phyloP scores from a whole-genome alignment of 257 asterid species.

The Nicotiana sylvestris region DNA sequence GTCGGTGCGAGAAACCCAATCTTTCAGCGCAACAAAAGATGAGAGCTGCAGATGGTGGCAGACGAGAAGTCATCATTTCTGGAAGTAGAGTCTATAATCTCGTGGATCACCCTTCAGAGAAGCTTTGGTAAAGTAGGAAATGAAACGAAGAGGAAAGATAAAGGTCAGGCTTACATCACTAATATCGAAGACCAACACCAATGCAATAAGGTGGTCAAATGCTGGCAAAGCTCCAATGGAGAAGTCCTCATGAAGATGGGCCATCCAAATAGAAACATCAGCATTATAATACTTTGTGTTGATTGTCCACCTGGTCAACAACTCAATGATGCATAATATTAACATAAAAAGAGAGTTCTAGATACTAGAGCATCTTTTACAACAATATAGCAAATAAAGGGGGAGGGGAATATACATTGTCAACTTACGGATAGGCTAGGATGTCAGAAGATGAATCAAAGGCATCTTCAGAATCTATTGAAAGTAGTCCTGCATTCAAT shows the following conservation, averaged over 20 bases:
- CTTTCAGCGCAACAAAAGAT: conserved; percentile 66
- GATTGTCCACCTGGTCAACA: conserved; percentile 71
- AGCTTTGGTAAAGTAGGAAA: background rate
- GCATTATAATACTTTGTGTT: conserved; percentile 86
- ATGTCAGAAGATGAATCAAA: conserved; percentile 51
- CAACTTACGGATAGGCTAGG: conserved; percentile 60
- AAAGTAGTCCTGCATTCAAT: conserved; percentile 50
- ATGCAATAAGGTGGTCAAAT: conserved; percentile 47
- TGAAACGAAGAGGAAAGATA: conserved; percentile 10
- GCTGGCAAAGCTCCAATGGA: conserved; percentile 42
- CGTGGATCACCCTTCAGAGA: background rate
- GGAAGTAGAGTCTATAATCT: background rate
- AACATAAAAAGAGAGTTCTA: conserved; percentile 1
- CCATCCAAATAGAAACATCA: conserved; percentile 76
- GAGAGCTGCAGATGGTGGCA: conserved; percentile 50
- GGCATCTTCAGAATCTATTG: conserved; percentile 58
- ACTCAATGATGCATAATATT: conserved; percentile 19
- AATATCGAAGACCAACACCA: conserved; percentile 87
- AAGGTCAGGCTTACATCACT: conserved; percentile 49
- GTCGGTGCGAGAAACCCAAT: conserved; percentile 67
- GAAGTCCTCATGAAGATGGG: conserved; percentile 59
- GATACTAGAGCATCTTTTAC: background rate
- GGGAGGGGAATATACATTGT: background rate
- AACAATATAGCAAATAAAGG: background rate
- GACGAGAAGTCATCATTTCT: conserved; percentile 16